Percentiles rank a stretch among this genome's conserved stretches.
Evolutionary conservation across 1,284 basidiomycete genomes (phyloP).

Genomic region (Pisolithus thermaeus): DNA sequence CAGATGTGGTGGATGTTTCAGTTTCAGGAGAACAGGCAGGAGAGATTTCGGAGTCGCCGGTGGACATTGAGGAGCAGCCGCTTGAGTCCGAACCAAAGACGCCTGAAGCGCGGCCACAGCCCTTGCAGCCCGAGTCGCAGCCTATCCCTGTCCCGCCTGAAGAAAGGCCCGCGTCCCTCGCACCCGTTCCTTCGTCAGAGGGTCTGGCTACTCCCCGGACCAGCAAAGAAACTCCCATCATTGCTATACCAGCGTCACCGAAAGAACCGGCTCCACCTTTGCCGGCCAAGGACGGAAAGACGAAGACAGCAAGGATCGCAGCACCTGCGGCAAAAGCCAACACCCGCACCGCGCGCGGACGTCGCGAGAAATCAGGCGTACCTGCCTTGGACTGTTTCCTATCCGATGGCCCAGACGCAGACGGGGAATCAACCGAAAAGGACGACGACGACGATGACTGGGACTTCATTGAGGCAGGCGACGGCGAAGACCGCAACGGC

Average conservation of each 20-base stretch:
- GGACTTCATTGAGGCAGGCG: conserved; percentile 78
- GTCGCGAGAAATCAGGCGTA: conserved; percentile 74
- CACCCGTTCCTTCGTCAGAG: conserved; percentile 18
- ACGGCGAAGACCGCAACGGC: conserved; percentile 75
- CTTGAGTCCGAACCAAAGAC: conserved; percentile 60
- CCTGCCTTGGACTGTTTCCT: conserved; percentile 67
- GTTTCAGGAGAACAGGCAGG: conserved; percentile 13
- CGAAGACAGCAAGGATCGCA: conserved; percentile 28
- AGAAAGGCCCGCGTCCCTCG: conserved; percentile 13
- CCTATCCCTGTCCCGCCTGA: conserved; percentile 14
- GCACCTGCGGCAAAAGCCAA: conserved; percentile 19
- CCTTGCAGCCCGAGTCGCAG: conserved; percentile 33
- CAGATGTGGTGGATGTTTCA: conserved; percentile 19
- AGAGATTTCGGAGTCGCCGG: conserved; percentile 21
- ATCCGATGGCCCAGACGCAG: conserved; percentile 45
- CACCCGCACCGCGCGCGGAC: conserved; percentile 29
- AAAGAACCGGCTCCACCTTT: conserved; percentile 20
- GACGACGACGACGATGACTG: conserved; percentile 79
- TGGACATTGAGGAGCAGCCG: conserved; percentile 28
- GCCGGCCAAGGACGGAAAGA: conserved; percentile 23
- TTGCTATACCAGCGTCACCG: conserved; percentile 4
- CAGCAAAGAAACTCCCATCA: conserved; percentile 8
- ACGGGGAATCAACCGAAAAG: conserved; percentile 46
- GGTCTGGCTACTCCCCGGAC: conserved; percentile 11
- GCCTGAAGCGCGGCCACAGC: conserved; percentile 57